Evolutionary conservation across 306 rosid species (phyloP), one percentile per base, ranked within the genome.

Genomic region (Corylus heterophylla): DNA sequence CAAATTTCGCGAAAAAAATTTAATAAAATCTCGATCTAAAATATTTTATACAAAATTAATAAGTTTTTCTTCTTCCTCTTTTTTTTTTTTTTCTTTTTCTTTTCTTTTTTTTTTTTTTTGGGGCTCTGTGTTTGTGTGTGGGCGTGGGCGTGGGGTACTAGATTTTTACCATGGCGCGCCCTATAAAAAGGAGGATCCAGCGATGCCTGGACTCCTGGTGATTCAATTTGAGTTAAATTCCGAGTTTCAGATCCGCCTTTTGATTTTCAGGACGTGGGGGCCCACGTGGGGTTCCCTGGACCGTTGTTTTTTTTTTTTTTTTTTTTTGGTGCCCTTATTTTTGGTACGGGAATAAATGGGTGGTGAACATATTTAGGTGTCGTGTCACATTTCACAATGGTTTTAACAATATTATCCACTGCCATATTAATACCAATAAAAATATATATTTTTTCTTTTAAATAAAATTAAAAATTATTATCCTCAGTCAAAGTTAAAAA

Each of bases 161-260:
- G 4, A 45, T 25, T 39, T 61, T 79, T 80, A 54, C n/a, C 62
- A 80, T 79, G 61, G 80, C 61, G 89, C 74, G 83, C 45, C 45
- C 84, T 79, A 79, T 58, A 71, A 82, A 59, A 67, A 76, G 77
- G 76, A 68, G 77, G 78, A 87, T 85, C 86, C 78, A 81, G 71
- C 76, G 66, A 37, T 22, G 83, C 76, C 49, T 37, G 71, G 13
- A 78, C 82, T 74, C 95, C 81, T 82, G 85, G 86, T 77, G 88
- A 83, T 59, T 56, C 80, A 89, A 86, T 77, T 89, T 35, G 79
- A 87, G 86, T 87, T 91, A 62, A 91, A 78, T 83, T 69, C 75
- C 12, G 52, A 69, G 74, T 76, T 72, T 91, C 78, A 75, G 88
- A 62, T 91, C 93, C 92, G 87, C 80, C 80, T 8, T 78, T 81